Evolutionary conservation across 257 asterid genomes (phyloP), one percentile per base, ranked within the genome.

Genomic region (Verbascum thapsus): DNA sequence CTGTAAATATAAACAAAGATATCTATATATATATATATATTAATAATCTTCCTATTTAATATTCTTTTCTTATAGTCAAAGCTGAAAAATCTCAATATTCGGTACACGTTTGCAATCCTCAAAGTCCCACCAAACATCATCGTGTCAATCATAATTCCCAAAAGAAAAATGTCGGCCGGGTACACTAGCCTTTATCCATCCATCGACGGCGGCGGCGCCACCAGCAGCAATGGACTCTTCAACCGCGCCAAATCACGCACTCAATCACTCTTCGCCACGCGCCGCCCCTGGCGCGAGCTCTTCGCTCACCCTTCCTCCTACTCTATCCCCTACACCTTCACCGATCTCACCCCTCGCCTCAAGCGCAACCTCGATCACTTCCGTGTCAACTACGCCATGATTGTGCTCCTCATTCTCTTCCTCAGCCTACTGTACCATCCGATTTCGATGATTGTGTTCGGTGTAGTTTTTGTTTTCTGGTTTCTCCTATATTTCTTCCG

Each of bases 271-370:
- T 78, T 13, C 73, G 82, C 85, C 22, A 70, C 78, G 57, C 82
- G 87, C 50, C 83, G 95, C 72, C 82, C 91, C 12, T 88, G 96
- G 96, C 78, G 83, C 69, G 95, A 85, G 78, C 76, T 85, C 58
- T 13, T 88, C 5, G 73, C 88, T 6, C 94, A 79, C 58, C 90
- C 90, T 0, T 49, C 89, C 72, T 85, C 84, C 53, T 88, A 83
- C 74, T 42, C 86, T 47, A 19, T 60, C 2, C 96, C 91, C 19
- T 51, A 32, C 58, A 40, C 79, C 64, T 7, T 79, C 73, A 26
- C 69, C 68, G 91, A 78, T 8, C 15, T 85, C 61, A 18, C 51
- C 58, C 54, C 78, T 16, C 88, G 86, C 26, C 22, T 85, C 58
- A 76, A 40, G 20, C 83, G 84, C 49, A 83, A 81, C 47, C 85